Conservation (phyloP, 352 stramenopile species). For the Plasmopara muralis region DNA sequence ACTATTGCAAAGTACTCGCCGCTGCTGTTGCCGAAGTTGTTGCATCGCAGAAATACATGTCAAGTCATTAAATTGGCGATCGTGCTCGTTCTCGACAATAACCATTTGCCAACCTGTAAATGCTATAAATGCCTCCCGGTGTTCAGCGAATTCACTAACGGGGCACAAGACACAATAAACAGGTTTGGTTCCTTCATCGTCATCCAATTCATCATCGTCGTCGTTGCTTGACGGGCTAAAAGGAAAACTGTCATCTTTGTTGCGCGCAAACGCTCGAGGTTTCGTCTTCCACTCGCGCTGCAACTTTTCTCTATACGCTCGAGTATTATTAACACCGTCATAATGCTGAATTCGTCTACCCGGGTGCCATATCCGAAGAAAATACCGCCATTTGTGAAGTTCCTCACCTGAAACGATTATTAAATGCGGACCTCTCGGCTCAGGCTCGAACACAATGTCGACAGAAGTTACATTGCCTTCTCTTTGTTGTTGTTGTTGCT, state of each 20-base stretch:
- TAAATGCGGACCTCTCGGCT: slow-evolving; percentile 47
- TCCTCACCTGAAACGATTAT: slow-evolving; percentile 71
- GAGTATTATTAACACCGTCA: slow-evolving; percentile 17
- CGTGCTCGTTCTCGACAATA: slow-evolving; percentile 66
- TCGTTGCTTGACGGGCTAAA: slow-evolving; percentile 17
- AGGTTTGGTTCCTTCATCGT: slow-evolving; percentile 37
- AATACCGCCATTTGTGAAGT: slow-evolving; percentile 75
- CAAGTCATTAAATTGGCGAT: slow-evolving; percentile 37
- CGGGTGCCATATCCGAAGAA: slow-evolving; percentile 50
- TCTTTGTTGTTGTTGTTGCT: slow-evolving; percentile 12
- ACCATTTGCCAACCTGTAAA: slow-evolving; percentile 62
- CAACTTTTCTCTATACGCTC: slow-evolving; percentile 32
- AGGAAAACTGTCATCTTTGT: slow-evolving; percentile 27
- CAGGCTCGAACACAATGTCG: neutral
- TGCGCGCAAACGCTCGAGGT: slow-evolving; percentile 14
- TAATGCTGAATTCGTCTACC: slow-evolving; percentile 61
- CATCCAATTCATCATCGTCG: slow-evolving; percentile 39
- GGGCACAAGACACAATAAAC: slow-evolving; percentile 66
- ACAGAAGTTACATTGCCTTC: slow-evolving; percentile 1
- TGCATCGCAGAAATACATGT: slow-evolving; percentile 35
- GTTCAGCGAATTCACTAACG: slow-evolving; percentile 44
- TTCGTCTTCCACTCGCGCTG: slow-evolving; percentile 54
- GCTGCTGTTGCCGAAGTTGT: slow-evolving; percentile 38
- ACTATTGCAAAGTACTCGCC: slow-evolving; percentile 55
- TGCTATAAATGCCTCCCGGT: slow-evolving; percentile 39